Evolutionary conservation across 805 yeast species (phyloP), one percentile per base, ranked within the genome.

Genomic region (Hermanozyma aechmeae): DNA sequence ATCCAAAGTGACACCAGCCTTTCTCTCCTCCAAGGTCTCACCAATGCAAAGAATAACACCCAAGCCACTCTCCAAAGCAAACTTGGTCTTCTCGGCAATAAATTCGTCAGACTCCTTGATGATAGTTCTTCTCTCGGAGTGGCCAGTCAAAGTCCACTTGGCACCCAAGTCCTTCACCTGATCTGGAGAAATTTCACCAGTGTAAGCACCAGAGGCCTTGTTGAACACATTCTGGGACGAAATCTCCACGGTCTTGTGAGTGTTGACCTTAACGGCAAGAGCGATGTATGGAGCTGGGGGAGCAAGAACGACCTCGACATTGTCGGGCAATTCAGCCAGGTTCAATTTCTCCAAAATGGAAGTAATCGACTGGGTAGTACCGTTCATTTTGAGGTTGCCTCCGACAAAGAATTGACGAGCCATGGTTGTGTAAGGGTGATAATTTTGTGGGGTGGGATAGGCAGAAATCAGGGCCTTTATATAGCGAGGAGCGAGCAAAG

Each of bases 361-460:
- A 59, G 76, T 73, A 61, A 92, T 82, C 48, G 92, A 80, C 50
- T 72, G 74, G 65, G 78, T 79, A 56, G 94, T 68, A 58, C 98
- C 98, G 75, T 92, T 92, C 84, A 92, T 79, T 68, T 92, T 92
- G 76, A 92, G 89, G 86, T 92, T 92, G 55, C 98, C 98, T 51
- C 98, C 98, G 56, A 92, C 95, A 63, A 92, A 87, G 70, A 89
- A 92, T 63, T 71, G 74, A 67, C 95, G 82, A 58, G 94, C 78
- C 94, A 63, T 63, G 29, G 17, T 15, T 27, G 26, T 3, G 25
- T 27, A 21, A 19, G 23, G n/a, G n/a, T n/a, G n/a, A n/a, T n/a
- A n/a, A n/a, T n/a, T n/a, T n/a, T n/a, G n/a, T n/a, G n/a, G n/a
- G n/a, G n/a, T n/a, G n/a, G n/a, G n/a, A n/a, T n/a, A n/a, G n/a